A percentile compares a stretch with the other conserved stretches of the same genome.
These are phyloP conservation scores for Clonostachys solani DNA, from an alignment of 2,329 filamentous ascomycete species.

Conservation along the genomic window DNA sequence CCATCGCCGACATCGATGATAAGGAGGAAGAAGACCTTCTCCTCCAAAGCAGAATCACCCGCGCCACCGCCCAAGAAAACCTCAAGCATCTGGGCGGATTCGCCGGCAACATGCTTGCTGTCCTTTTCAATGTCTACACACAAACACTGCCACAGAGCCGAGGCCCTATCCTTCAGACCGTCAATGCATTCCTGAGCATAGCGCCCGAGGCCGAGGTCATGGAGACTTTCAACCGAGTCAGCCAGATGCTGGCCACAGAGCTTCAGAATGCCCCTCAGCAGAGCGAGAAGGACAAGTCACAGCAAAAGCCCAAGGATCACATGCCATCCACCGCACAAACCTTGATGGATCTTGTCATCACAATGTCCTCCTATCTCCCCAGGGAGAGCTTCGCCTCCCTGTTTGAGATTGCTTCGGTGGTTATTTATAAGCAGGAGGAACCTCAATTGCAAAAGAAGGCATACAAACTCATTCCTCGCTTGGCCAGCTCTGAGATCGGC, in stretches of 20 bases:
- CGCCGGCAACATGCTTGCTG: conserved; percentile 84
- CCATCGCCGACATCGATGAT: conserved; percentile 65
- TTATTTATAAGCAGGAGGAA: conserved; percentile 78
- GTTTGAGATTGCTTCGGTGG: conserved; percentile 80
- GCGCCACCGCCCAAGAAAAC: conserved; percentile 71
- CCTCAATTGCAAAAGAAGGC: conserved; percentile 98
- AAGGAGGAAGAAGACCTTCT: conserved; percentile 69
- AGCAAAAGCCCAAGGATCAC: conserved; percentile 57
- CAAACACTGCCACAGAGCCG: conserved; percentile 91
- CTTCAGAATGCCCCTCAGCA: conserved; percentile 51
- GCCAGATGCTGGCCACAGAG: conserved; percentile 73
- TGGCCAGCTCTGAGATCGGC: conserved; percentile 77
- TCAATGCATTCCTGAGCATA: conserved; percentile 92
- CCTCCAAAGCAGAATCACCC: conserved; percentile 74
- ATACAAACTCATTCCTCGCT: conserved; percentile 92
- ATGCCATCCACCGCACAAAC: conserved; percentile 94
- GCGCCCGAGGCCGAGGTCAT: conserved; percentile 74
- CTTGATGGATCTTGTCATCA: conserved; percentile 93
- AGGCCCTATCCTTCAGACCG: conserved; percentile 86
- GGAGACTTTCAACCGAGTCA: conserved; percentile 85
- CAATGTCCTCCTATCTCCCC: conserved; percentile 90
- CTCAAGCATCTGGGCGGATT: conserved; percentile 75
- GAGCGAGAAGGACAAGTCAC: conserved; percentile 59
- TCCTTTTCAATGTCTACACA: conserved; percentile 98
- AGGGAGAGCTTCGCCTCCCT: conserved; percentile 78